These are phyloP conservation scores for Ceratorhiza oryzae-sativae DNA, from an alignment of 1,284 basidiomycete species.

Conservation along the genomic window DNA sequence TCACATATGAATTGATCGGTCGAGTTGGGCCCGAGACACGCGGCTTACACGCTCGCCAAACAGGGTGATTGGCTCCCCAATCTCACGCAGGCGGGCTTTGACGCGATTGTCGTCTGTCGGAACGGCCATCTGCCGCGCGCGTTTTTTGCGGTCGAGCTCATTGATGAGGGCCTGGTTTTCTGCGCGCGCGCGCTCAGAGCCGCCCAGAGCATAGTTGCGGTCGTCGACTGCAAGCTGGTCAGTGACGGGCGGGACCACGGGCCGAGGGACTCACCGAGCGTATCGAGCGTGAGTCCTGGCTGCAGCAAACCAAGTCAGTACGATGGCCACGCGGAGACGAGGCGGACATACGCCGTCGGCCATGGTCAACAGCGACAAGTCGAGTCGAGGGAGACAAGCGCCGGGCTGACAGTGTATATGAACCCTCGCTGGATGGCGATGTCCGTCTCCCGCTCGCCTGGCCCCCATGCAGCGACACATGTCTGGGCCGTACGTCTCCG, in stretches of 20 bases:
- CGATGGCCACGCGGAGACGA: neutral
- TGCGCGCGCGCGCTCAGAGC: conserved; percentile 52
- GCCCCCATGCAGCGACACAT: conserved; percentile 15
- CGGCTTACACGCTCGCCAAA: conserved; percentile 92
- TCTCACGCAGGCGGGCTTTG: conserved; percentile 84
- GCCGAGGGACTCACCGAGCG: conserved; percentile 34
- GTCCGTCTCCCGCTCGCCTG: neutral
- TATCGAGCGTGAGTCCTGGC: conserved; percentile 42
- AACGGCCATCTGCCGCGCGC: conserved; percentile 90
- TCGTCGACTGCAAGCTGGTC: conserved; percentile 41
- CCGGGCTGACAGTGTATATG: neutral
- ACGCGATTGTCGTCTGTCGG: conserved; percentile 97
- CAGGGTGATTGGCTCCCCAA: conserved; percentile 94
- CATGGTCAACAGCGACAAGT: conserved; percentile 9
- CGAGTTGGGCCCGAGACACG: conserved; percentile 36
- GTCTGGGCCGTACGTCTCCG: conserved; percentile 6
- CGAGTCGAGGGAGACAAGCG: neutral
- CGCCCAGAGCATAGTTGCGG: conserved; percentile 41
- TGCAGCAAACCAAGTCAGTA: conserved; percentile 6
- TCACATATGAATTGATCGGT: conserved; percentile 43
- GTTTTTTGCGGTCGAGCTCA: conserved; percentile 94
- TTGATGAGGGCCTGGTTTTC: conserved; percentile 80
- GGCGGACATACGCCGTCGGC: conserved; percentile 19
- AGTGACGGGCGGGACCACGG: neutral
- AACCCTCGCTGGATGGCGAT: neutral